A percentile compares a stretch with the other conserved stretches of the same genome.
These are phyloP conservation scores for Pseudomonodictys pantanalensis DNA, from an alignment of 495 filamentous ascomycete species.

Conservation along the genomic window DNA sequence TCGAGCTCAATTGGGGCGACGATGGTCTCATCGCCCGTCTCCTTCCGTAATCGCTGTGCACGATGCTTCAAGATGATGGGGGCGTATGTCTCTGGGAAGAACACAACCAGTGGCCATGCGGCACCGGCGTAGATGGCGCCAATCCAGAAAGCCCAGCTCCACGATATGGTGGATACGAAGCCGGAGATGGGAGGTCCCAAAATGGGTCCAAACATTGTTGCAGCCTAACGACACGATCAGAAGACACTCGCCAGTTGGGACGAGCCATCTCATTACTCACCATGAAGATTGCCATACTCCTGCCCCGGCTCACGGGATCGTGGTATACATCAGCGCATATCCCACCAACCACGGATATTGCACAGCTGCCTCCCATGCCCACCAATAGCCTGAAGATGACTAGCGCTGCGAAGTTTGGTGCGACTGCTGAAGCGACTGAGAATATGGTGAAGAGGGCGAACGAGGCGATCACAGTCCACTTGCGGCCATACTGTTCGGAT, in stretches of 20 bases:
- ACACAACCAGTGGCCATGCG: slow-evolving; percentile 40
- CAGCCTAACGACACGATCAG: slow-evolving; percentile 37
- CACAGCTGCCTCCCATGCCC: slow-evolving; percentile 62
- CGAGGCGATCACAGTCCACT: slow-evolving; percentile 55
- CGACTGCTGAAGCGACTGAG: slow-evolving; percentile 65
- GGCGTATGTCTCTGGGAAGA: slow-evolving; percentile 58
- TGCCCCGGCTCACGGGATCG: slow-evolving; percentile 58
- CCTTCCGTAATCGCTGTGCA: slow-evolving; percentile 52
- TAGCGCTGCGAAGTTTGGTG: slow-evolving; percentile 64
- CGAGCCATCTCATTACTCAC: not conserved
- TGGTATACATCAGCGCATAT: slow-evolving; percentile 71
- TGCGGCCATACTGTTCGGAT: slow-evolving; percentile 69
- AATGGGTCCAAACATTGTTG: slow-evolving; percentile 46
- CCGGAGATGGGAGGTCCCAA: slow-evolving; percentile 43
- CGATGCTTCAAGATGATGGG: slow-evolving; percentile 57
- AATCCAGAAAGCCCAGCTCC: slow-evolving; percentile 57
- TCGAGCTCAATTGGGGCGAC: slow-evolving; percentile 48
- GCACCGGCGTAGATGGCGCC: slow-evolving; percentile 48
- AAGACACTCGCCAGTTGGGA: not conserved
- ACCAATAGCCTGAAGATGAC: slow-evolving; percentile 66
- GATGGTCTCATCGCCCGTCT: slow-evolving; percentile 40
- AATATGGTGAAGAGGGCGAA: slow-evolving; percentile 65
- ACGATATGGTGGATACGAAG: slow-evolving; percentile 38
- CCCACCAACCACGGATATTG: slow-evolving; percentile 69
- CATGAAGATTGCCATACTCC: slow-evolving; percentile 71